Percentiles rank a stretch among this genome's conserved stretches.
phyloP scores from a whole-genome alignment of 2,329 filamentous ascomycete genomes.

The Pseudofabraea citricarpa region DNA sequence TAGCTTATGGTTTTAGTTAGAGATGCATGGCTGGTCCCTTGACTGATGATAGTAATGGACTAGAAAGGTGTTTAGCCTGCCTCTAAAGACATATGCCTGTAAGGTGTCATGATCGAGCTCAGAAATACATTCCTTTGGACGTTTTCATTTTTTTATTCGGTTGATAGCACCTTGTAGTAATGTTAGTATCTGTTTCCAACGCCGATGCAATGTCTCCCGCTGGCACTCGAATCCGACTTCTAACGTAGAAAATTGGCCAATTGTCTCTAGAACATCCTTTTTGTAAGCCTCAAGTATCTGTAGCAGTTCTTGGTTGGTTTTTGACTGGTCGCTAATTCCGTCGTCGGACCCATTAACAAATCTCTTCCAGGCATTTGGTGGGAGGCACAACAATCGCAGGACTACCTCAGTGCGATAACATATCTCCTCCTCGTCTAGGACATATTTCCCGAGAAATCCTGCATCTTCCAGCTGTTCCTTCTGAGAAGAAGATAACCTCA shows the following conservation, averaged over 20 bases:
- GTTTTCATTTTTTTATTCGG: constrained; percentile 11
- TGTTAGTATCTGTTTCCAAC: constrained; percentile 19
- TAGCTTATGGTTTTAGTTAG: constrained; percentile 19
- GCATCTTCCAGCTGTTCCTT: constrained; percentile 34
- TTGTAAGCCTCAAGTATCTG: constrained; percentile 7
- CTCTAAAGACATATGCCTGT: background rate
- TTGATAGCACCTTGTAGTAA: constrained; percentile 13
- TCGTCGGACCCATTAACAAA: constrained; percentile 41
- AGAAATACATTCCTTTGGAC: background rate
- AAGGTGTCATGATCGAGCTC: background rate
- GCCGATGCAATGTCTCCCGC: constrained; percentile 13
- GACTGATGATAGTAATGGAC: no score
- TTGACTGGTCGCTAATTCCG: constrained; percentile 34
- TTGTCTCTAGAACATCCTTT: background rate
- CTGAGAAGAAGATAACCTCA: constrained; percentile 18
- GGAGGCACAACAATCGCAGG: constrained; percentile 32
- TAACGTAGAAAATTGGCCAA: background rate
- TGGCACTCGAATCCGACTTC: constrained; percentile 9
- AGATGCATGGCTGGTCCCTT: no score
- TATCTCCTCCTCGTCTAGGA: constrained; percentile 40
- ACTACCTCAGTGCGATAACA: constrained; percentile 52
- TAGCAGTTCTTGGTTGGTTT: constrained; percentile 32
- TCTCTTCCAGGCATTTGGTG: constrained; percentile 34
- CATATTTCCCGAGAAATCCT: constrained; percentile 44
- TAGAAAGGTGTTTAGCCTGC: no score